Base-by-base conservation (phyloP, 768 basidiomycete genomes). In the Amanita phalloides region DNA sequence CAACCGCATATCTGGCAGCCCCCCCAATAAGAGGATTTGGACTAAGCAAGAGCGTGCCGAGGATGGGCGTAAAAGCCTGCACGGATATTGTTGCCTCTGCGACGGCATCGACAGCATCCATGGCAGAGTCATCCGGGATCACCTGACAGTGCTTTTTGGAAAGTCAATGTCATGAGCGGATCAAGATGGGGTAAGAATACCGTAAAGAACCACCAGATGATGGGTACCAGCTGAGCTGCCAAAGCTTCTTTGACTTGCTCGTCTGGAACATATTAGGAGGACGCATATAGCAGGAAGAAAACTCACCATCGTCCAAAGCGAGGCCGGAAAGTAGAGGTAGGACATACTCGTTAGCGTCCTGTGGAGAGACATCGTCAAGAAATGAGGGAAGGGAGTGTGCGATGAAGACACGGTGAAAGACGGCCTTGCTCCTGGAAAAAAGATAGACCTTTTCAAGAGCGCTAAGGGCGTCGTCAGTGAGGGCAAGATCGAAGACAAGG, bases 191-290 rank as follows among this genome's bases (percentile, higher is more conserved):
- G 17, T 10, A n/a, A 6, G 2, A 38, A 51, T 57, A 81, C 82
- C 51, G 83, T 79, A 59, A 90, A 82, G 68, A 95, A 97, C 83
- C 90, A 95, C 91, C 91, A 96, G 45, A 96, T 78, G 57, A 95
- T 79, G 46, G 77, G 70, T 35, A 89, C 81, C 8, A 98, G 71
- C 57, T 89, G 84, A 1, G 80, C 74, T 1, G 89, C 84, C 21
- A 96, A 79, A 5, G 90, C 88, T 64, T 94, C 92, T 63, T 88
- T 89, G 48, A 96, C 90, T 42, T 74, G 64, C 61, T 95, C 92
- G 54, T 95, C 92, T 90, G 46, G 45, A 49, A 38, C 45, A 32
- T 52, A 44, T 33, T 56, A 38, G 45, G 52, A 55, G 4, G 44
- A 53, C 36, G 56, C 41, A 47, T 45, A 42, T 25, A 36, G 41